phyloP scores from a whole-genome alignment of 306 rosid species.

The Rubus parviflorus region DNA sequence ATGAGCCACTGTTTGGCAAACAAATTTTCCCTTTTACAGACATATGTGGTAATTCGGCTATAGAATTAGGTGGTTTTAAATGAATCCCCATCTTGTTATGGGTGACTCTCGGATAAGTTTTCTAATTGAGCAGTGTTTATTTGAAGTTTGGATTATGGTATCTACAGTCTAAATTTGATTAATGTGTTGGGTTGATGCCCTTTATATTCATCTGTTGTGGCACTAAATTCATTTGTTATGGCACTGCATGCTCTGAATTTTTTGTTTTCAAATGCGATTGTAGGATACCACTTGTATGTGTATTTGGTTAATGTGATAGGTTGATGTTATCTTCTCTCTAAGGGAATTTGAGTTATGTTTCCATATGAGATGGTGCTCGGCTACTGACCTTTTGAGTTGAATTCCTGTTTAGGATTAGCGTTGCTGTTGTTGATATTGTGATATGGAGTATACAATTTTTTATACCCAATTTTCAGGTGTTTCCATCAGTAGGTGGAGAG shows the following conservation, averaged over 20 bases:
- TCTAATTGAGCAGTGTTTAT: constrained; percentile 12
- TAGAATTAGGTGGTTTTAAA: constrained; percentile 12
- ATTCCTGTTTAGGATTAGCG: not conserved
- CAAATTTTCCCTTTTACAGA: constrained; percentile 31
- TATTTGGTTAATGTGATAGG: too few species aligned
- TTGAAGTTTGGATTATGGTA: constrained; percentile 1
- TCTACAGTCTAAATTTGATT: not conserved
- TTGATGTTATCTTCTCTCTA: not conserved
- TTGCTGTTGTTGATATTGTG: not conserved
- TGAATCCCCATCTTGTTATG: constrained; percentile 4
- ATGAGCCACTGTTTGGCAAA: constrained; percentile 22
- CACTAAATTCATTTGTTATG: not conserved
- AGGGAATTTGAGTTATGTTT: not conserved
- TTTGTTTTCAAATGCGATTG: not conserved
- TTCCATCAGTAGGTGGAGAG: not conserved
- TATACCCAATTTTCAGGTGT: not conserved
- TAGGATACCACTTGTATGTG: not conserved
- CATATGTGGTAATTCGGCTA: constrained; percentile 32
- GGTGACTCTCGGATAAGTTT: constrained; percentile 17
- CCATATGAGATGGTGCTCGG: not conserved
- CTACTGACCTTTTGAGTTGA: not conserved
- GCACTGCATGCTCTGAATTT: too few species aligned
- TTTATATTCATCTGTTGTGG: not conserved
- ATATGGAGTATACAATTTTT: not conserved
- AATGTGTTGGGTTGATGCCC: not conserved